These are phyloP conservation scores for Trypanosoma avium DNA, from an alignment of 208 protist species.

Conservation along the genomic window DNA sequence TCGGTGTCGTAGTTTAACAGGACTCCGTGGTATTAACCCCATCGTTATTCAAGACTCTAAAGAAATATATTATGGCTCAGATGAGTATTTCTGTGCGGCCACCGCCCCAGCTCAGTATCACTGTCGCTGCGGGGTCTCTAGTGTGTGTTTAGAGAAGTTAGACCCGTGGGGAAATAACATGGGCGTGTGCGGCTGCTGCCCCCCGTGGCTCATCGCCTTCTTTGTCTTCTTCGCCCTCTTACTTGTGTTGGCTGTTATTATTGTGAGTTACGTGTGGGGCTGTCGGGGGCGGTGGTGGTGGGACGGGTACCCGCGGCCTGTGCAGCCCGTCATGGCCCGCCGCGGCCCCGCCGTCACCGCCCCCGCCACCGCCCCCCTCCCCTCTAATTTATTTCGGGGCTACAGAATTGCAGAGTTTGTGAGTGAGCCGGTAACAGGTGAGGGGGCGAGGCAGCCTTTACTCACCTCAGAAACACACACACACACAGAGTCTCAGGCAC, in stretches of 20 bases:
- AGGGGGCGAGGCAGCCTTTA: too few relatives aligned
- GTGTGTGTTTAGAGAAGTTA: constrained; percentile 5
- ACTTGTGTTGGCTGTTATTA: constrained; percentile 17
- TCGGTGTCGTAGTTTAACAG: background rate
- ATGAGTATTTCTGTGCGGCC: constrained; percentile 32
- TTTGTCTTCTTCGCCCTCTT: constrained; percentile 32
- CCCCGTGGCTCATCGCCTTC: constrained; percentile 51
- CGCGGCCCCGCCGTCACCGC: constrained; percentile 36
- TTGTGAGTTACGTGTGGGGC: constrained; percentile 31
- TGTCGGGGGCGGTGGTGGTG: constrained; percentile 59
- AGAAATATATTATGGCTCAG: background rate
- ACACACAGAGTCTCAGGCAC: background rate
- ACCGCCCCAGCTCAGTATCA: constrained; percentile 18
- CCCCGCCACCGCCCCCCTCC: constrained; percentile 39
- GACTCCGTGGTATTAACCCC: constrained; percentile 18
- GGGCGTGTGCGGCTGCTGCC: constrained; percentile 62
- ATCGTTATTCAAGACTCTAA: background rate
- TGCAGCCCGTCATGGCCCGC: constrained; percentile 40
- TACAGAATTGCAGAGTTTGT: constrained; percentile 52
- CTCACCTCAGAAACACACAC: too few relatives aligned
- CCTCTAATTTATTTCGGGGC: constrained; percentile 56
- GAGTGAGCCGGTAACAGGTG: too few relatives aligned
- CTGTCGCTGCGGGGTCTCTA: constrained; percentile 22
- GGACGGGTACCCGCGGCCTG: constrained; percentile 46
- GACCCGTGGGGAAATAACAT: constrained; percentile 53